Evolutionary conservation across 176 grass and related monocot species (phyloP).

Genomic region (Aegilops sharonensis): DNA sequence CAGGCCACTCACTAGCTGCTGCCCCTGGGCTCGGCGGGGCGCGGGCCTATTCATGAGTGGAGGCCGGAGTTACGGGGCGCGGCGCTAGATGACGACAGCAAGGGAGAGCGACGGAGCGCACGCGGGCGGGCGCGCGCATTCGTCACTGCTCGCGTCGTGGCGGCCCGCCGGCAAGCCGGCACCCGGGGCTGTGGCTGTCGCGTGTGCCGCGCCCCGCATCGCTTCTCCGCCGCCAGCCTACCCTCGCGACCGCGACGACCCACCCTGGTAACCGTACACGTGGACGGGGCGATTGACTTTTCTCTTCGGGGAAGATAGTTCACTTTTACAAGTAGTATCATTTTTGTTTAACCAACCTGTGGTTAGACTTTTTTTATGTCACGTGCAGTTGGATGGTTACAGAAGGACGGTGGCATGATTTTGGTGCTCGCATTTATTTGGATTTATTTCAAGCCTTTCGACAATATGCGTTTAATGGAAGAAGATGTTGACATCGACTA

Average conservation of each 20-base stretch:
- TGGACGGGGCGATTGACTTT: neutral
- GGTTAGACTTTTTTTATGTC: too few species aligned
- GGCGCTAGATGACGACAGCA: neutral
- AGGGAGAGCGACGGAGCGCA: neutral
- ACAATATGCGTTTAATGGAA: too few species aligned
- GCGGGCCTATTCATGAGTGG: neutral
- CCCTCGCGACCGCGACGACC: neutral
- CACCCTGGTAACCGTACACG: neutral
- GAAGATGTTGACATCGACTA: too few species aligned
- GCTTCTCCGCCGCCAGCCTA: neutral
- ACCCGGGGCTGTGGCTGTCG: neutral
- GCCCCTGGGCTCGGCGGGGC: neutral
- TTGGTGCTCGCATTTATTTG: too few species aligned
- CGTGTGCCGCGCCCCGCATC: neutral
- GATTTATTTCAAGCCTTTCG: too few species aligned
- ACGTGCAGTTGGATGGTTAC: too few species aligned
- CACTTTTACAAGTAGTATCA: too few species aligned
- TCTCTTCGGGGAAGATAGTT: neutral
- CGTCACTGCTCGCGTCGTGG: constrained; percentile 15
- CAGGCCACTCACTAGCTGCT: neutral
- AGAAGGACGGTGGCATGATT: too few species aligned
- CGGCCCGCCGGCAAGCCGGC: neutral
- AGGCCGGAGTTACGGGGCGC: neutral
- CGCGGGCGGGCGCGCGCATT: neutral
- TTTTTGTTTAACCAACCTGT: too few species aligned